A percentile compares a stretch with the other conserved stretches of the same genome.
phyloP scores from a whole-genome alignment of 2,329 filamentous ascomycete species.

The Erysiphe neolycopersici region DNA sequence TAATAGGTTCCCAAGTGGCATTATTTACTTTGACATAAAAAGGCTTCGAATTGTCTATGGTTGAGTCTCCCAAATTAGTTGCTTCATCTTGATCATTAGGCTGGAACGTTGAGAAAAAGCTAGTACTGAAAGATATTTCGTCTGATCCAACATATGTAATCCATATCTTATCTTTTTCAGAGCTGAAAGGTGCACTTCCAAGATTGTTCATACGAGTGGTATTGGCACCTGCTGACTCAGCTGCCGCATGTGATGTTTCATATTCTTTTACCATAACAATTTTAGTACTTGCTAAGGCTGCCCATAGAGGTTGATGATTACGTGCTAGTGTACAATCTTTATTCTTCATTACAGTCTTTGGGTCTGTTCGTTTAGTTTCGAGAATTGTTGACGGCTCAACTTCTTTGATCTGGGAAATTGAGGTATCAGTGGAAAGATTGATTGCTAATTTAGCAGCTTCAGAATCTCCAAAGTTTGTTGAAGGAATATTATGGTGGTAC shows the following conservation, averaged over 20 bases:
- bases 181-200: slow-evolving; percentile 47
- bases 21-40: slow-evolving; percentile 61
- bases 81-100: slow-evolving; percentile 14
- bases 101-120: slow-evolving; percentile 26
- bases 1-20: slow-evolving; percentile 52
- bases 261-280: slow-evolving; percentile 87
- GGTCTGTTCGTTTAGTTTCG: not conserved
- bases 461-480: slow-evolving; percentile 26
- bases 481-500: slow-evolving; percentile 26
- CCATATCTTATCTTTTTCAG: slow-evolving; percentile 48
- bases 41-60: slow-evolving; percentile 42
- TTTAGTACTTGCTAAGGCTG: slow-evolving; percentile 82
- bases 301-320: slow-evolving; percentile 80
- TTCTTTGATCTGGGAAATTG: slow-evolving; percentile 6
- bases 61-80: slow-evolving; percentile 12
- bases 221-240: slow-evolving; percentile 47
- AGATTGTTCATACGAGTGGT: slow-evolving; percentile 53
- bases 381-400: slow-evolving; percentile 8
- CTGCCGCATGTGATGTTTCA: slow-evolving; percentile 51
- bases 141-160: slow-evolving; percentile 56
- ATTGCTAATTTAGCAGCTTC: slow-evolving; percentile 28
- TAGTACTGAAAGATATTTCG: slow-evolving; percentile 52
- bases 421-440: slow-evolving; percentile 24
- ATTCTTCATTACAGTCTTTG: slow-evolving; percentile 19
- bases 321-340: slow-evolving; percentile 72